phyloP scores from a whole-genome alignment of 164 flowering plant genomes.

The Aristolochia fimbriata region DNA sequence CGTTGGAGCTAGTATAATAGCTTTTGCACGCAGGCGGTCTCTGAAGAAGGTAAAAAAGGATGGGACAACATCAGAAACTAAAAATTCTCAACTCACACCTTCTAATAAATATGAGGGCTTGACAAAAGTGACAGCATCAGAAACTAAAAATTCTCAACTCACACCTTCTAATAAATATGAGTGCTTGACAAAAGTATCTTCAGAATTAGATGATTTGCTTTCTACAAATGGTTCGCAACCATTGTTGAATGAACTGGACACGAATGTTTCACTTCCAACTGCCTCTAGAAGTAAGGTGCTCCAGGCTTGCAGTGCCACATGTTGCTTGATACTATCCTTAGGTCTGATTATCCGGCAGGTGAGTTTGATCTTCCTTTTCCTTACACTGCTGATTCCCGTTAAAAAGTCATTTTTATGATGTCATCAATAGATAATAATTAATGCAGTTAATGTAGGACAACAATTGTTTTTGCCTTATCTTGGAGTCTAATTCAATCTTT shows the following conservation, averaged over 20 bases:
- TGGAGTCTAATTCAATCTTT: background rate
- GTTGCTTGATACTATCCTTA: slow-evolving; percentile 48
- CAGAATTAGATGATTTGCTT: slow-evolving; percentile 9
- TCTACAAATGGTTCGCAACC: slow-evolving; percentile 10
- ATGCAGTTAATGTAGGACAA: no score
- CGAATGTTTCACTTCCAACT: slow-evolving; percentile 6
- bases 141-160: slow-evolving; percentile 10
- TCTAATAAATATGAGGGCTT: slow-evolving; percentile 11
- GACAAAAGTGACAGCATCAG: slow-evolving; percentile 12
- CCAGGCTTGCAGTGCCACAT: slow-evolving; percentile 64
- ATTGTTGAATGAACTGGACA: slow-evolving; percentile 13
- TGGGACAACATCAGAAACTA: slow-evolving; percentile 13
- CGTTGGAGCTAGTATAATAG: slow-evolving; percentile 16
- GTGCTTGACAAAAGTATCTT: slow-evolving; percentile 8
- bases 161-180: slow-evolving; percentile 11
- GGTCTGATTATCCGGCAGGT: slow-evolving; percentile 72
- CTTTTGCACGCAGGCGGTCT: slow-evolving; percentile 34
- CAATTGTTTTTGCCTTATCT: background rate
- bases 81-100: slow-evolving; percentile 7
- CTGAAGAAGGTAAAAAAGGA: slow-evolving; percentile 26
- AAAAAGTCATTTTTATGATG: no score
- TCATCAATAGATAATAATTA: no score
- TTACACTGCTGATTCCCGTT: background rate
- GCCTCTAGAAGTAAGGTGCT: slow-evolving; percentile 56
- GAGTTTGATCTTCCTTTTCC: background rate